Base-by-base conservation (phyloP, 1,284 basidiomycete species). In the Ceratobasidium sp. region DNA sequence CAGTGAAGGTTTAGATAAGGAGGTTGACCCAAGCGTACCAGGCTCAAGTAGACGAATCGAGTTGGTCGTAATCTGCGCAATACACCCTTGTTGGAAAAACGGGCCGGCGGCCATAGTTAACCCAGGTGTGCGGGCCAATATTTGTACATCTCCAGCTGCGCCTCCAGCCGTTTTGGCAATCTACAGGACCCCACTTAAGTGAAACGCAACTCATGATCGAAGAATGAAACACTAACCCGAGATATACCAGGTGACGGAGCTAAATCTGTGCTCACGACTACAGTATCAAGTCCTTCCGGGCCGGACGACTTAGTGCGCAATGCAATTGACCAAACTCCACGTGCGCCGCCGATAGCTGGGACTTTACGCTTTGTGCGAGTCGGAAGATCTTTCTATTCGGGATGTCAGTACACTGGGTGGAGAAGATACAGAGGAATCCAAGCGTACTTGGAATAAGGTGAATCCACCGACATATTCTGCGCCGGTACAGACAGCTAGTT, bases 401-500 rank as follows among this genome's bases (percentile, higher is more conserved):
- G 49, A 33, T 33, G 33, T 33, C 33, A 33, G 33, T 33, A 33
- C 75, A 79, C 68, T 46, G 15, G 18, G n/a, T 73, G 33, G 39
- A 72, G 53, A 46, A 39, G 51, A 5, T 49, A 56, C 40, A 28
- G 39, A 53, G 56, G 33, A 33, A 33, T 4, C 33, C 1, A 64
- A 69, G 44, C 88, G 64, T 81, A 95, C 94, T 86, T 96, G 93
- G 85, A 97, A 95, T 40, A 96, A 88, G n/a, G 95, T 96, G 84
- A 98, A 93, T 0, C 95, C 94, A 1, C 95, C 95, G 5, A 92
- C 85, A 42, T 87, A 84, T 0, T 91, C 93, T 6, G 91, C 89
- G 10, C 96, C 96, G 3, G 94, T 96, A 26, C 95, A 90, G n/a
- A 93, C 89, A 12, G 97, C 92, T 1, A 98, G 89, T 84, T 97